phyloP scores from a whole-genome alignment of 768 basidiomycete species.

The Pulveroboletus sp. region DNA sequence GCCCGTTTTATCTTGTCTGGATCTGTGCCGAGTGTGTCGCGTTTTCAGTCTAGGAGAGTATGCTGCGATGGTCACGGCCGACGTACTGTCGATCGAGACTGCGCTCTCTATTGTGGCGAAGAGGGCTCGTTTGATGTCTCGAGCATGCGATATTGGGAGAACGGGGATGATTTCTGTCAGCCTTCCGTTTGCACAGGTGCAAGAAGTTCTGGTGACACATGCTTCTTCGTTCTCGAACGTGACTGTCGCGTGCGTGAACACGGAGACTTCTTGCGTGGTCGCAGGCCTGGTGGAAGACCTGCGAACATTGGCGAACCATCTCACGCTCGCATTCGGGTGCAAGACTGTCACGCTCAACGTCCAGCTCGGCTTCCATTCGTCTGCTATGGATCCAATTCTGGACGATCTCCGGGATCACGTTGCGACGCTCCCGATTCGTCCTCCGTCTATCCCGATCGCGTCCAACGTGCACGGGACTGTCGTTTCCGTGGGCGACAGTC shows the following conservation, averaged over 20 bases:
- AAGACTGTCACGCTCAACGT: slow-evolving; percentile 45
- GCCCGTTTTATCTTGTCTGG: not conserved
- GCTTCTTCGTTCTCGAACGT: slow-evolving; percentile 32
- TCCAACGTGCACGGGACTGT: slow-evolving; percentile 57
- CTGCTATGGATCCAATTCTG: slow-evolving; percentile 56
- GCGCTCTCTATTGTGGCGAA: slow-evolving; percentile 55
- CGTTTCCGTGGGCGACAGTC: slow-evolving; percentile 46
- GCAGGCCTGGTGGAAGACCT: slow-evolving; percentile 50
- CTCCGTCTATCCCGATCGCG: slow-evolving; percentile 56
- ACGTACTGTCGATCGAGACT: slow-evolving; percentile 50
- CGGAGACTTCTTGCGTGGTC: slow-evolving; percentile 51
- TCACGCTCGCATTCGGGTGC: slow-evolving; percentile 35
- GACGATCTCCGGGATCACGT: slow-evolving; percentile 44
- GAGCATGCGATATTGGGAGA: slow-evolving; percentile 37
- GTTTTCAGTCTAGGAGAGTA: slow-evolving; percentile 66
- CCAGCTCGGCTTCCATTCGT: slow-evolving; percentile 62
- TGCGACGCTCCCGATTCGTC: slow-evolving; percentile 31
- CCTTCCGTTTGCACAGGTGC: slow-evolving; percentile 32
- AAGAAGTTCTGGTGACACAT: slow-evolving; percentile 33
- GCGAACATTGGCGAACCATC: slow-evolving; percentile 35
- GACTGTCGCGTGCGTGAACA: slow-evolving; percentile 60
- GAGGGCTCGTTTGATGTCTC: slow-evolving; percentile 53
- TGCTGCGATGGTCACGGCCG: slow-evolving; percentile 61
- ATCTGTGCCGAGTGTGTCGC: not conserved
- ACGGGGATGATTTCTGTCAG: slow-evolving; percentile 64